phyloP scores from a whole-genome alignment of 371 early-diverging fungal genomes.

The Lichtheimia ornata region DNA sequence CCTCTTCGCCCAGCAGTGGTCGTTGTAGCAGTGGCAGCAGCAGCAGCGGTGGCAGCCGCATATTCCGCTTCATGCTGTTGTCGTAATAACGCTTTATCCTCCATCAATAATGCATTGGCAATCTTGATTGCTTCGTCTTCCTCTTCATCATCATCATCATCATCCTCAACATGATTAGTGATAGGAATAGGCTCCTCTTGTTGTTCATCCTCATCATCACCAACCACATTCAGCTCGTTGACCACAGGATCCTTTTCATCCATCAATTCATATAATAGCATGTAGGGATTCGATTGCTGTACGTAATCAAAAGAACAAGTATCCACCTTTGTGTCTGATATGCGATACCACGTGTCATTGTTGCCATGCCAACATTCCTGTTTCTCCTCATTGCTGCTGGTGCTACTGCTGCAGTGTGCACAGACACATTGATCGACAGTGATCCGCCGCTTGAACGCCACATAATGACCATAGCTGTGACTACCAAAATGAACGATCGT shows the following conservation, averaged over 20 bases:
- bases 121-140: slow-evolving; percentile 32
- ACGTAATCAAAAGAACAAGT: slow-evolving; percentile 66
- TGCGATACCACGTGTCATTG: slow-evolving; percentile 61
- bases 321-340: slow-evolving; percentile 87
- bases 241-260: not conserved
- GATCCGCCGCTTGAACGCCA: slow-evolving; percentile 78
- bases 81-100: slow-evolving; percentile 13
- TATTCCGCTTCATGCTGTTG: not conserved
- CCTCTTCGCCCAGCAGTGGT: too few relatives aligned
- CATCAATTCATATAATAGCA: slow-evolving; percentile 73
- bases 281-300: slow-evolving; percentile 77
- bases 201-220: slow-evolving; percentile 2
- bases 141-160: slow-evolving; percentile 1
- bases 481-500: slow-evolving; percentile 84
- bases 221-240: too few relatives aligned
- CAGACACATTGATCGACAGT: slow-evolving; percentile 37
- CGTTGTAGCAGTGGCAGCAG: too few relatives aligned
- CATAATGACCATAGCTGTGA: slow-evolving; percentile 93
- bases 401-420: slow-evolving; percentile 10
- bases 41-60: too few relatives aligned
- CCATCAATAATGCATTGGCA: slow-evolving; percentile 27
- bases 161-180: not conserved
- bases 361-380: slow-evolving; percentile 15
- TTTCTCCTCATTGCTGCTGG: not conserved
- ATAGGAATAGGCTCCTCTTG: not conserved